Conservation (phyloP, 768 basidiomycete genomes). For the Tulasnella sp. region DNA sequence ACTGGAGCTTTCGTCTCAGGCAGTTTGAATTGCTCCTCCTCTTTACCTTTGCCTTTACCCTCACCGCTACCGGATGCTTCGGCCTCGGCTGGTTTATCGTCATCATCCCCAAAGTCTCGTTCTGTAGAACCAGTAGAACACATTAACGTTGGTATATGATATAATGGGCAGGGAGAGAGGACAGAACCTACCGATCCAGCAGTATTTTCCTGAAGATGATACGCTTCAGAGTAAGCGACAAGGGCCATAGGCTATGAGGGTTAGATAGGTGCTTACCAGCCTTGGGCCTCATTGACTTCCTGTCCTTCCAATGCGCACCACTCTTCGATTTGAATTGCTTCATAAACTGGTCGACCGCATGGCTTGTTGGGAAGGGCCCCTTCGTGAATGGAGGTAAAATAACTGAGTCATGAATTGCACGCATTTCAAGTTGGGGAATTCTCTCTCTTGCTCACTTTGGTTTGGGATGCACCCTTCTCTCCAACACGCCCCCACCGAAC, state of each 20-base stretch:
- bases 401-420: too few species aligned
- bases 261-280: constrained; percentile 31
- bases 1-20: constrained; percentile 37
- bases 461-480: constrained; percentile 39
- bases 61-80: constrained; percentile 21
- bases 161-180: background rate
- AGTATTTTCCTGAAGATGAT: constrained; percentile 44
- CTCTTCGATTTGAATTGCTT: constrained; percentile 50
- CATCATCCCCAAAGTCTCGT: constrained; percentile 33
- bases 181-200: constrained; percentile 43
- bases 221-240: too few species aligned
- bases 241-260: too few species aligned
- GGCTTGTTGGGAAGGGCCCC: constrained; percentile 36
- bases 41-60: constrained; percentile 24
- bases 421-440: too few species aligned
- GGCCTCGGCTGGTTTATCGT: constrained; percentile 28
- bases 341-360: constrained; percentile 43
- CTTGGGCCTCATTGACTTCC: constrained; percentile 41
- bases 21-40: constrained; percentile 29
- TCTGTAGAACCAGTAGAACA: constrained; percentile 33
- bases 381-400: constrained; percentile 18
- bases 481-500: constrained; percentile 36
- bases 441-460: constrained; percentile 30
- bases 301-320: constrained; percentile 37
- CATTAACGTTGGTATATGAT: too few species aligned